phyloP scores from a whole-genome alignment of 1,139 yeast genomes.

The Tardiomyces blankii region DNA sequence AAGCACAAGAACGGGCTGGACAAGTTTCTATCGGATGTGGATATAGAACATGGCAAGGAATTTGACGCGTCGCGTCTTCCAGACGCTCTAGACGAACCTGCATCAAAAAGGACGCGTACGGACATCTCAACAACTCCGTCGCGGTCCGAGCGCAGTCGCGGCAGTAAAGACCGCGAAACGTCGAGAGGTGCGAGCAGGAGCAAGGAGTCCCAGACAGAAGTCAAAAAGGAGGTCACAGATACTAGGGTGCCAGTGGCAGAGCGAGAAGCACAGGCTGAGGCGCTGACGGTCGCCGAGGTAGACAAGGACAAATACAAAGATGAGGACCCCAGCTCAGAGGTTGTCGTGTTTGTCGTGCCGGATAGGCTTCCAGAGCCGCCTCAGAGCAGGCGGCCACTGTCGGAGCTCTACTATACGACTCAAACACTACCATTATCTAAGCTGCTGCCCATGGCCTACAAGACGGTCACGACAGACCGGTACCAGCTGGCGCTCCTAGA shows the following conservation, averaged over 20 bases:
- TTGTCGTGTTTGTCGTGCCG: conserved; percentile 24
- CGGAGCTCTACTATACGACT: conserved; percentile 77
- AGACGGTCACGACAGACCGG: conserved; percentile 72
- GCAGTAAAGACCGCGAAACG: not conserved
- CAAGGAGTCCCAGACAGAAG: not conserved
- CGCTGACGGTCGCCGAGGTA: not conserved
- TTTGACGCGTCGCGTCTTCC: not conserved
- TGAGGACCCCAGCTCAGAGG: conserved; percentile 11
- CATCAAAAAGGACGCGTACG: not conserved
- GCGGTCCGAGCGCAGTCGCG: not conserved
- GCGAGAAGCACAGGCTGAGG: not conserved
- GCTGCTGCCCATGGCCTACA: conserved; percentile 74
- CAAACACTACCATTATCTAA: conserved; percentile 80
- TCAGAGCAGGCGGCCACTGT: conserved; percentile 39
- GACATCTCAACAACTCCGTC: not conserved
- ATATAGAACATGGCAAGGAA: conserved; percentile 28
- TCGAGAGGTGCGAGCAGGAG: not conserved
- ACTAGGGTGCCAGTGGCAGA: no score
- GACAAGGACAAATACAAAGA: not conserved
- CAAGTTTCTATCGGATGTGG: conserved; percentile 36
- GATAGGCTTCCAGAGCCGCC: conserved; percentile 26
- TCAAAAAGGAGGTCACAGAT: not conserved
- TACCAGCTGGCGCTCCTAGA: conserved; percentile 83
- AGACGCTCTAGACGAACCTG: not conserved
- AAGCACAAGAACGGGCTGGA: conserved; percentile 30